These are phyloP conservation scores for Erigeron philadelphicus DNA, from an alignment of 140 eudicot species.

Conservation along the genomic window DNA sequence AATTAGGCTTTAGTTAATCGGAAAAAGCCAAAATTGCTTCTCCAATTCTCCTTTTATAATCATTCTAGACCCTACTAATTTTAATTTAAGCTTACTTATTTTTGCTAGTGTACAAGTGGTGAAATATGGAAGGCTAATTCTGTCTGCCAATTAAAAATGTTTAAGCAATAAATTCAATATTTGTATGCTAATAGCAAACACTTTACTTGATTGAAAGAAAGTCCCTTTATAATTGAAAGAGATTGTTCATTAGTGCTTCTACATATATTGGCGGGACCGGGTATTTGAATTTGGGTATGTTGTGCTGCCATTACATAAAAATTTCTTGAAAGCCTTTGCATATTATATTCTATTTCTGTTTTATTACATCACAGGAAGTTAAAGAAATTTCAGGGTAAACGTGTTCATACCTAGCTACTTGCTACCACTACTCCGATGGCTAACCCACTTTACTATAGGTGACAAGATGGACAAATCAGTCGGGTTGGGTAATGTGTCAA, in stretches of 20 bases:
- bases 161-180: not conserved
- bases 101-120: constrained; percentile 14
- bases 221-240: not conserved
- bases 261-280: not conserved
- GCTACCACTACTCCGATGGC: no score
- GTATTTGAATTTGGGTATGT: not conserved
- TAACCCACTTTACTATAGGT: not conserved
- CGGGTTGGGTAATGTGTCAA: not conserved
- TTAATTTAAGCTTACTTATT: not conserved
- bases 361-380: no score
- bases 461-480: not conserved
- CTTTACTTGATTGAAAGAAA: not conserved
- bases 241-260: constrained; percentile 3
- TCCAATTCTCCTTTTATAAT: constrained; percentile 15
- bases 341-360: no score
- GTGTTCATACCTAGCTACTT: no score
- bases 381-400: no score
- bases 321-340: no score
- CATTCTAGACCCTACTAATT: constrained; percentile 19
- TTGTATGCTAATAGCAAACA: constrained; percentile 5
- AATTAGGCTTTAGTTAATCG: constrained; percentile 16
- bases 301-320: not conserved
- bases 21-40: constrained; percentile 21
- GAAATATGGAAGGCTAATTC: not conserved
- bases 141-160: constrained; percentile 12